A percentile compares a stretch with the other conserved stretches of the same genome.
phyloP scores from a whole-genome alignment of 1,284 basidiomycete genomes.

The Trametes pubescens region DNA sequence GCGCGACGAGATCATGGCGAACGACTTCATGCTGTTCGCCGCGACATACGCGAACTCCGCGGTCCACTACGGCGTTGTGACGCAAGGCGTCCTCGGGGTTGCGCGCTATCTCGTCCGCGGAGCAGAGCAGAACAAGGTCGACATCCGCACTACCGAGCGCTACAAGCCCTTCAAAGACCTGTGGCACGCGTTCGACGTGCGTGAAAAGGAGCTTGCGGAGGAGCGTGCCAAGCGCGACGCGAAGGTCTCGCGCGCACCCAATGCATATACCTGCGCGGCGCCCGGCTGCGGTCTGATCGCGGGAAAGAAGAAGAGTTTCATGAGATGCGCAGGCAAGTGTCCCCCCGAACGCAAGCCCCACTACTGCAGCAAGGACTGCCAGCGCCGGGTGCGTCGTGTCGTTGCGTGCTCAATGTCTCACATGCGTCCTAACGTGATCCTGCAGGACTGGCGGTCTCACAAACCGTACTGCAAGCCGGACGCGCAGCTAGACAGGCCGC shows the following conservation, averaged over 20 bases:
- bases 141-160: constrained; percentile 7
- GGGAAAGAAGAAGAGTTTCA: constrained; percentile 4
- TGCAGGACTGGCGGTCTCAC: constrained; percentile 9
- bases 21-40: neutral
- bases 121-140: neutral
- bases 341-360: constrained; percentile 9
- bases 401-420: neutral
- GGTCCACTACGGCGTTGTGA: neutral
- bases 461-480: constrained; percentile 15
- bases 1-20: neutral
- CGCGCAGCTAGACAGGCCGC: constrained; percentile 5
- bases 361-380: constrained; percentile 14
- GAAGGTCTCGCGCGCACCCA: constrained; percentile 14
- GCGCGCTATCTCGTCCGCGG: constrained; percentile 5
- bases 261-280: constrained; percentile 12
- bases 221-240: constrained; percentile 10
- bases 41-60: constrained; percentile 7
- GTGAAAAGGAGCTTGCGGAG: constrained; percentile 12
- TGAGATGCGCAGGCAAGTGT: constrained; percentile 10
- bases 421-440: neutral
- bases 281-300: constrained; percentile 6
- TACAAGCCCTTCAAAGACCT: constrained; percentile 12
- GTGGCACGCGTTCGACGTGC: constrained; percentile 8
- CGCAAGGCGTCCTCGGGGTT: constrained; percentile 6
- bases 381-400: constrained; percentile 9